A percentile compares a stretch with the other conserved stretches of the same genome.
Conservation (phyloP, 208 protist species). For the Balamuthia mandrillaris region DNA sequence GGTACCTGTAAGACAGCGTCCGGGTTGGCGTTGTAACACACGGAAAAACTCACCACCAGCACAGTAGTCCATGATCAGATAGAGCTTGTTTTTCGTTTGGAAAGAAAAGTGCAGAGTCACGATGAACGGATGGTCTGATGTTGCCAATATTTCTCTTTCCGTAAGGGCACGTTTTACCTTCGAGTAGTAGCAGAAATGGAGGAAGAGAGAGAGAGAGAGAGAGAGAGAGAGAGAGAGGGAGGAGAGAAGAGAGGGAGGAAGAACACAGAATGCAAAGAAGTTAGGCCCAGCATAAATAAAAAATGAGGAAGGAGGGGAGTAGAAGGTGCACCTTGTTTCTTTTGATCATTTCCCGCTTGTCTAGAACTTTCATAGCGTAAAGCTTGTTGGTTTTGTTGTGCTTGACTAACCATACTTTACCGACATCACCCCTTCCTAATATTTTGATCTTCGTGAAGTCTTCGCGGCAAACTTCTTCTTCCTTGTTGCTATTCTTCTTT, state of each 20-base stretch:
- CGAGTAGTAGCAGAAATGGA: not conserved
- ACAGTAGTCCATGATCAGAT: slow-evolving; percentile 68
- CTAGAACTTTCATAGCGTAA: slow-evolving; percentile 81
- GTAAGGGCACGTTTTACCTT: slow-evolving; percentile 67
- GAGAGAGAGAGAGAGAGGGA: not conserved
- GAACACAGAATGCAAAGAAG: not conserved
- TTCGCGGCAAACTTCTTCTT: not conserved
- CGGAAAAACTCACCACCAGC: slow-evolving; percentile 68
- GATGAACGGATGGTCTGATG: slow-evolving; percentile 65
- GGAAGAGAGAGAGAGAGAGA: not conserved
- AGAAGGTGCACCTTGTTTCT: slow-evolving; percentile 52
- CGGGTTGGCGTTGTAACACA: slow-evolving; percentile 58
- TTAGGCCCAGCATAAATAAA: not conserved
- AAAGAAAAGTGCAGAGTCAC: slow-evolving; percentile 66
- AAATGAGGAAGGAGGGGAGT: not conserved
- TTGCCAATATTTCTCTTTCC: slow-evolving; percentile 64
- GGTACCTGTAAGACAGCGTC: slow-evolving; percentile 46
- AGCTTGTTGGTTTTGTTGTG: slow-evolving; percentile 79
- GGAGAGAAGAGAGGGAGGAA: not conserved
- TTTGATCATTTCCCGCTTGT: slow-evolving; percentile 65
- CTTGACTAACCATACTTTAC: slow-evolving; percentile 88
- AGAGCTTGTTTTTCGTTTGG: slow-evolving; percentile 58
- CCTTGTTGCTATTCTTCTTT: not conserved
- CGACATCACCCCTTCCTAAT: slow-evolving; percentile 87
- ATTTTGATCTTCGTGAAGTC: slow-evolving; percentile 85